These are phyloP conservation scores for Quercus tomentella DNA, from an alignment of 331 rosid species.

Conservation along the genomic window DNA sequence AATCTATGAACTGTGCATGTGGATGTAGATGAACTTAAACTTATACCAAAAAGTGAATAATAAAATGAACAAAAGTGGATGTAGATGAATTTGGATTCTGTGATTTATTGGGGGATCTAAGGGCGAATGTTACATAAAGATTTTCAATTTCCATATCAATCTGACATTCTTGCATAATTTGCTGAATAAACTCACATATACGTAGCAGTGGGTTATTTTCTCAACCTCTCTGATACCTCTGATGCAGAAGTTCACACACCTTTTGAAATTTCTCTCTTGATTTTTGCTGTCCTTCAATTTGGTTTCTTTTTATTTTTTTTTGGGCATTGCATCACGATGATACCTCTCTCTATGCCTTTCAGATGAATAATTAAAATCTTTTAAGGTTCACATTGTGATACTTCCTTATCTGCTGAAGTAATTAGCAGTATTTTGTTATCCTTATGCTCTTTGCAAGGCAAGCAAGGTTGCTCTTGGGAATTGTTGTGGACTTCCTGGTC, in stretches of 20 bases:
- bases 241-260: neutral
- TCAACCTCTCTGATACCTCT: neutral
- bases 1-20: neutral
- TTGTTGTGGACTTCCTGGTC: slow-evolving; percentile 28
- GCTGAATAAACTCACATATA: neutral
- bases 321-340: neutral
- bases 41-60: neutral
- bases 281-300: neutral
- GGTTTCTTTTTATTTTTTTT: neutral
- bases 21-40: neutral
- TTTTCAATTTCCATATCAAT: neutral
- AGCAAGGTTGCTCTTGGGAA: slow-evolving; percentile 21
- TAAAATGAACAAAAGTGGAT: neutral
- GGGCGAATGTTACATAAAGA: neutral
- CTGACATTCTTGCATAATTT: neutral
- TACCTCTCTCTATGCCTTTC: neutral
- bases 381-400: neutral
- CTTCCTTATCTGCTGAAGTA: slow-evolving; percentile 9
- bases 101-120: neutral
- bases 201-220: neutral
- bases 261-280: neutral
- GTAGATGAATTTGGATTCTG: neutral
- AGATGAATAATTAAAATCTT: neutral
- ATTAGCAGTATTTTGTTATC: slow-evolving; percentile 10
- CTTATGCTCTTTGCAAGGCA: slow-evolving; percentile 18